Evolutionary conservation across 148 eudicot species (phyloP), one percentile per base, ranked within the genome.

Genomic region (Drosera capensis): DNA sequence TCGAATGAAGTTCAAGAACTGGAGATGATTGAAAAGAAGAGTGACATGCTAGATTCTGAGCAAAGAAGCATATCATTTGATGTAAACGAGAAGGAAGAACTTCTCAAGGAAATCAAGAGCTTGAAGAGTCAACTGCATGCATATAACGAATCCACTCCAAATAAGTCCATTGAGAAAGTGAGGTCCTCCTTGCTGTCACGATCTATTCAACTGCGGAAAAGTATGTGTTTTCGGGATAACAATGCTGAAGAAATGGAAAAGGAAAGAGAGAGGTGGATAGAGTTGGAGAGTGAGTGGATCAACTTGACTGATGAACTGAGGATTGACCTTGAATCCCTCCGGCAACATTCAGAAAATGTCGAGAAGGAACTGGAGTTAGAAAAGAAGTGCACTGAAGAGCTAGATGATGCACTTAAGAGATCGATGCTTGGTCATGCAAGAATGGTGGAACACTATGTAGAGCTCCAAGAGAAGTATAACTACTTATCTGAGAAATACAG

Each of bases 281-380:
- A 90, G 63, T 84, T 90, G 99, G 99, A 90, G 68, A 90, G 99
- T 22, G 93, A 90, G 6, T 90, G 99, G 99, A 90, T 90, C n/a
- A 84, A 59, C 46, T 58, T 90, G 42, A 90, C 99, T 4, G 99
- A 90, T 23, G 99, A 84, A 30, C 63, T 90, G 49, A 78, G 95
- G 71, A 66, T 80, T 1, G 88, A 90, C 54, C 75, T 90, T 38
- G 84, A 84, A 56, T 56, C 84, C 29, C 69, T 54, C 45, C 93
- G 95, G 6, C 67, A 51, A 14, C 67, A 63, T 23, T 79, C 88
- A 48, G 93, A 90, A 36, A 60, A 69, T 28, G 74, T 68, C 14
- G 81, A 78, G 54, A 73, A 62, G 74, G 99, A 84, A 41, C 58
- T 90, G 51, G 68, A 61, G 43, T 55, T 67, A 26, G 88, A 90